Evolutionary conservation across 805 yeast species (phyloP), one percentile per base, ranked within the genome.

Genomic region (Candida maltosa): DNA sequence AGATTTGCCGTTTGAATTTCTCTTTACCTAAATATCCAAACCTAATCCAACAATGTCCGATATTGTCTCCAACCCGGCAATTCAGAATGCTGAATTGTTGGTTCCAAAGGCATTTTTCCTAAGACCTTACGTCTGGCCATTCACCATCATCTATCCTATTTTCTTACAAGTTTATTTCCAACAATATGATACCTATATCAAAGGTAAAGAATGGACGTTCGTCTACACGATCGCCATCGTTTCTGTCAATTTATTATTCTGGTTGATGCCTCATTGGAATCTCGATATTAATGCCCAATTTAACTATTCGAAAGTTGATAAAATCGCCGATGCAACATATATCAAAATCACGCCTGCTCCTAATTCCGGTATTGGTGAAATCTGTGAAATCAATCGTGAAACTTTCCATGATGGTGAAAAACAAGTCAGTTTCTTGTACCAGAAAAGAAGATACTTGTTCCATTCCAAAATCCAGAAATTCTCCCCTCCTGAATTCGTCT

Each of bases 201-300:
- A 75, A 29, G 96, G 96, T 17, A 74, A 83, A 30, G 98, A 91
- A 63, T 93, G 98, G 97, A 93, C 97, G 0, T 87, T 86, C 58
- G 93, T 91, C 24, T 89, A 78, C 52, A 66, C 87, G 16, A 83
- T 94, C 41, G 59, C 88, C 5, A 69, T 89, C 34, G 58, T 83
- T 24, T 78, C 96, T 2, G 41, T 83, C 39, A 94, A 91, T 54
- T 65, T 80, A 29, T 66, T 91, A 55, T 66, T 91, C 39, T 74
- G 88, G 82, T 75, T 91, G 57, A 76, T 87, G 76, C 96, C 97
- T n/a, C 83, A 83, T 51, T 91, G 98, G 98, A 87, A 80, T 54
- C 73, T 88, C 41, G 71, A 76, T 32, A 62, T 91, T 35, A 75
- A 78, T 41, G 75, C 86, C 23, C 58, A 60, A 3, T 87, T 91